Percentiles rank a stretch among this genome's conserved stretches.
Evolutionary conservation across 768 basidiomycete genomes (phyloP).

Genomic region (Phaeolepiota aurea): DNA sequence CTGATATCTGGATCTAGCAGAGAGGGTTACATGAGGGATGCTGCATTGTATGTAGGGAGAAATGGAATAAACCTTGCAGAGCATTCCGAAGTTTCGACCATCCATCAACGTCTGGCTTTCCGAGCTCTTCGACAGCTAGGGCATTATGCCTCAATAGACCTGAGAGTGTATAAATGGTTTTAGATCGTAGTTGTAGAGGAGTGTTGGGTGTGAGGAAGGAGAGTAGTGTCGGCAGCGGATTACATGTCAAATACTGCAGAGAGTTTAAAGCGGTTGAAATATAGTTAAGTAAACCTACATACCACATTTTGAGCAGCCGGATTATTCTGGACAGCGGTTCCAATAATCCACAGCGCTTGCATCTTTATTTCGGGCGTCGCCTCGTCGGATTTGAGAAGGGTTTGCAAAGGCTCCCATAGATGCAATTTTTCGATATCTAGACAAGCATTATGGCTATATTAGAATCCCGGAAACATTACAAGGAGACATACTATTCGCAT

Average conservation of each 20-base stretch:
- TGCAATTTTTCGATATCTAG: constrained; percentile 67
- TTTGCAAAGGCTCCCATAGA: constrained; percentile 74
- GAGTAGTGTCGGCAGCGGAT: constrained; percentile 61
- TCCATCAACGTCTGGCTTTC: constrained; percentile 37
- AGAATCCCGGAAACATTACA: background rate
- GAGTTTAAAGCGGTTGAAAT: constrained; percentile 3
- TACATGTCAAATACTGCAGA: constrained; percentile 48
- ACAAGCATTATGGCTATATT: background rate
- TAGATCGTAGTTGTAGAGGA: constrained; percentile 54
- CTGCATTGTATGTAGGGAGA: background rate
- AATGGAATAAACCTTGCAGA: constrained; percentile 42
- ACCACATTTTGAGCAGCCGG: constrained; percentile 75
- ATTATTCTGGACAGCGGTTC: constrained; percentile 88
- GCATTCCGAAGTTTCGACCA: constrained; percentile 56
- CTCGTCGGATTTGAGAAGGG: constrained; percentile 43
- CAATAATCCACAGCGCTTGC: constrained; percentile 78
- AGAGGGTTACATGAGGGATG: constrained; percentile 2
- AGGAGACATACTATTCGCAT: constrained; percentile 62
- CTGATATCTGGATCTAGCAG: constrained; percentile 78
- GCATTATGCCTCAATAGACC: constrained; percentile 73
- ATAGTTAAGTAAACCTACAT: too few species aligned
- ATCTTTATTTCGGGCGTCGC: constrained; percentile 54
- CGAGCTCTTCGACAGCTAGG: constrained; percentile 50
- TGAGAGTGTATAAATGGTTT: constrained; percentile 77
- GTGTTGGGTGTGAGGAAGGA: constrained; percentile 50